These are phyloP conservation scores for Clausena lansium DNA, from an alignment of 345 rosid species.

Conservation along the genomic window DNA sequence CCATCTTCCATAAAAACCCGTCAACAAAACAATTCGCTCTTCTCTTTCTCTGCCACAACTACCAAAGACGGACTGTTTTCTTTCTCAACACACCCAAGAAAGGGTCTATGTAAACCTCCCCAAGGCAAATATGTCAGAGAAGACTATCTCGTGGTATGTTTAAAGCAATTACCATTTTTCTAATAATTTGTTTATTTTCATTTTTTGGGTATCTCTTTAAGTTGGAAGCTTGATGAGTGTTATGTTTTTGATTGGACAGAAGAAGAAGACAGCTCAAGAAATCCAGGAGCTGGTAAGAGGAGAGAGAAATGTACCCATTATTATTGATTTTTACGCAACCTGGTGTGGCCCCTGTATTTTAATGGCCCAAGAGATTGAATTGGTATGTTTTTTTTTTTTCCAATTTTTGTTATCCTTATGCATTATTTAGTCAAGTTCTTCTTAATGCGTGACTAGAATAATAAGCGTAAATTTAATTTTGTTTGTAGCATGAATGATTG, in stretches of 20 bases:
- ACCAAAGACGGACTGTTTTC: constrained; percentile 33
- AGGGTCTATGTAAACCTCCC: constrained; percentile 71
- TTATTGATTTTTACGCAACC: constrained; percentile 90
- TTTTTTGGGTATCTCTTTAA: not conserved
- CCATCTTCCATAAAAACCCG: constrained; percentile 28
- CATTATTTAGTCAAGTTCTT: not conserved
- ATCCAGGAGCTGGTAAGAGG: constrained; percentile 82
- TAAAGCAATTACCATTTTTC: not conserved
- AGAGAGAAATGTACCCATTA: constrained; percentile 67
- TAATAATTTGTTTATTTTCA: not conserved
- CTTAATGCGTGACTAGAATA: not conserved
- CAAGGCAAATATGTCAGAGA: constrained; percentile 72
- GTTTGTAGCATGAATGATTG: too few relatives aligned
- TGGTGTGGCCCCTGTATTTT: constrained; percentile 98
- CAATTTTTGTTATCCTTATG: not conserved
- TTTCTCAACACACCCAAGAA: constrained; percentile 51
- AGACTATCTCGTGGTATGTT: constrained; percentile 84
- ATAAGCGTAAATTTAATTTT: too few relatives aligned
- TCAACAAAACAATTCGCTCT: constrained; percentile 21
- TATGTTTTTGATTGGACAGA: constrained; percentile 35
- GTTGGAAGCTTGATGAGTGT: constrained; percentile 1
- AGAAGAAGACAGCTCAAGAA: constrained; percentile 72
- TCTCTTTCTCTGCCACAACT: constrained; percentile 24
- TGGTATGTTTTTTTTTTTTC: constrained; percentile 41
- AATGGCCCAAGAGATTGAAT: constrained; percentile 94